Evolutionary conservation across 176 grass and related monocot species (phyloP), one percentile per base, ranked within the genome.

Genomic region (Elaeis guineensis): DNA sequence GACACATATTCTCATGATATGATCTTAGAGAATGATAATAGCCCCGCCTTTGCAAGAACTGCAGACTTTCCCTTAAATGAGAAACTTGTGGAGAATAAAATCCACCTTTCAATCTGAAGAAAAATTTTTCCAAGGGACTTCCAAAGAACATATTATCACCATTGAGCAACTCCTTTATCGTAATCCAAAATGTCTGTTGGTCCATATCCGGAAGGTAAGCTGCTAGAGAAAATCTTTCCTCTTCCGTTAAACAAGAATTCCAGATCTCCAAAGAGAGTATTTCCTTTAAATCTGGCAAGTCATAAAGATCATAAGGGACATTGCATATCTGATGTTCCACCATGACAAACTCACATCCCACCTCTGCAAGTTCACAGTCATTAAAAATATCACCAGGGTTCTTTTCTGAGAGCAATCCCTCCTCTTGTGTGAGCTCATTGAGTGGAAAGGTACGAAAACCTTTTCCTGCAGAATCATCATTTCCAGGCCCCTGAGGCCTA

Each of bases 291-390:
- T 71, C 76, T 72, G 52, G 59, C 7, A 97, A 69, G 58, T 89
- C 84, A 67, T 88, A 97, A 54, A 91, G 69, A 54, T 60, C 92
- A 67, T 97, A 97, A 14, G 92, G 92, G 51, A 91, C 35, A 78
- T 66, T 88, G 59, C 80, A 97, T 19, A 75, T 64, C 56, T 85
- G 78, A 80, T 51, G 66, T 54, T 75, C 70, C 35, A 66, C 77
- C 28, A 64, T 51, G 62, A 78, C 72, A 80, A 84, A 63, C 66
- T 97, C 92, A 9, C 84, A 91, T 48, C 82, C 79, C 49, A 72
- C 72, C 50, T 91, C 81, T 17, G 20, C 75, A 52, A 23, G 74
- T 52, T 91, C 84, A 57, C 16, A 56, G 6, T 87, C 72, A 73
- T 82, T 59, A 24, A 64, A 75, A 75, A 78, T 79, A 56, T 75